Conservation (phyloP, 441 rosid genomes). For the Mallotus repandus region DNA sequence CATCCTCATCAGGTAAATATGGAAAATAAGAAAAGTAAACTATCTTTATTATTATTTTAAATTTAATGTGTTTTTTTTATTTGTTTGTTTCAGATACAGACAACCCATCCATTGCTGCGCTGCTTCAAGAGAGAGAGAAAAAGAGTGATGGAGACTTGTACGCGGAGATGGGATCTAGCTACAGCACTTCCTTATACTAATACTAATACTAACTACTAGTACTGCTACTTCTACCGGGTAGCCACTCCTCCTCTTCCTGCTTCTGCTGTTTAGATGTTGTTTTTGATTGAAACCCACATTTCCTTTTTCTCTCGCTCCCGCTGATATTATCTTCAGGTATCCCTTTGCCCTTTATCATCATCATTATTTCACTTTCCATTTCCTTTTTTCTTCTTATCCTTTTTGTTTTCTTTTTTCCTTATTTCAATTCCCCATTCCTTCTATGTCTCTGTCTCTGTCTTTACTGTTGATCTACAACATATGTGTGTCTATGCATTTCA, state of each 20-base stretch:
- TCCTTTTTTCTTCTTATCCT: no score
- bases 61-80: no score
- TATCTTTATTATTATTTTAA: neutral
- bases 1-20: no score
- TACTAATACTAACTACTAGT: no score
- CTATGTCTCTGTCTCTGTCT: no score
- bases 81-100: neutral
- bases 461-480: neutral
- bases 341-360: neutral
- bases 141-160: neutral
- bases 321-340: neutral
- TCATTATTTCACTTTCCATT: no score
- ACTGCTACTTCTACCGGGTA: no score
- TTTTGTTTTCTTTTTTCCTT: no score
- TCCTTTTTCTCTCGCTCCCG: neutral
- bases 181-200: no score
- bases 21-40: no score
- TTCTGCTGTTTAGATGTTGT: no score
- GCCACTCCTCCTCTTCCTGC: no score
- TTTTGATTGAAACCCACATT: slow-evolving; percentile 6
- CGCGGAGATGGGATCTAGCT: slow-evolving; percentile 9
- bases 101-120: slow-evolving; percentile 12
- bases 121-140: neutral
- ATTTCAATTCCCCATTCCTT: neutral
- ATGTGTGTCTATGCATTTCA: neutral